Percentiles rank a stretch among this genome's conserved stretches.
Conservation (phyloP, 2,329 filamentous ascomycete species). For the Erysiphe neolycopersici region DNA sequence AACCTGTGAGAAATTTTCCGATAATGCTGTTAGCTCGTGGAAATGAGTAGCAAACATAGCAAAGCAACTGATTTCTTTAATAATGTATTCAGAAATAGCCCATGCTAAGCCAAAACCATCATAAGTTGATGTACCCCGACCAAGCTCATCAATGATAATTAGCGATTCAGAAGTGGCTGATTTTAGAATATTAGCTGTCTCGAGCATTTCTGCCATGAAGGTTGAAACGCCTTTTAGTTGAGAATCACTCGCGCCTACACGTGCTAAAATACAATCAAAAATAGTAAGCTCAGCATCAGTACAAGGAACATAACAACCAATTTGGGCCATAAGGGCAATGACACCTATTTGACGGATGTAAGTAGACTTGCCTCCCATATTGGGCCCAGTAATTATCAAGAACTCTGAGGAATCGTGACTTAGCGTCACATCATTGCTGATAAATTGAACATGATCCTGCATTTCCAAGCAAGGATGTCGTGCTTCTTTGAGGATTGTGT, state of each 20-base stretch:
- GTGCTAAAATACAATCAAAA: constrained; percentile 88
- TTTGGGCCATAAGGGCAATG: constrained; percentile 88
- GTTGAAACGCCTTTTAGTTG: constrained; percentile 95
- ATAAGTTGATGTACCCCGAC: constrained; percentile 89
- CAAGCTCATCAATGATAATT: constrained; percentile 96
- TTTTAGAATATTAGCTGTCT: constrained; percentile 95
- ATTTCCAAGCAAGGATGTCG: constrained; percentile 96
- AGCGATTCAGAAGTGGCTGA: constrained; percentile 83
- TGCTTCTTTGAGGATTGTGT: constrained; percentile 74
- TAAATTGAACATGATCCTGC: constrained; percentile 96
- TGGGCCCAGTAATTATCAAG: constrained; percentile 44
- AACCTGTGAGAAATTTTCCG: constrained; percentile 65
- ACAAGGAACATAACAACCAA: constrained; percentile 90
- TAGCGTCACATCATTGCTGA: constrained; percentile 84
- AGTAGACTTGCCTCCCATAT: constrained; percentile 97
- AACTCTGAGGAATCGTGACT: constrained; percentile 60
- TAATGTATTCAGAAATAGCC: constrained; percentile 95
- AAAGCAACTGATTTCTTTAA: constrained; percentile 83
- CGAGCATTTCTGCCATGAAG: constrained; percentile 99
- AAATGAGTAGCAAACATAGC: constrained; percentile 95
- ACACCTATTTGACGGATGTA: constrained; percentile 96
- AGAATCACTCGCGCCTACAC: constrained; percentile 84
- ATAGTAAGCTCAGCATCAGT: constrained; percentile 74
- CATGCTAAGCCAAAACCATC: constrained; percentile 97
- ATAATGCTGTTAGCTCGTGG: constrained; percentile 82